phyloP scores from a whole-genome alignment of 352 stramenopile genomes.

The Nothophytophthora sp. region DNA sequence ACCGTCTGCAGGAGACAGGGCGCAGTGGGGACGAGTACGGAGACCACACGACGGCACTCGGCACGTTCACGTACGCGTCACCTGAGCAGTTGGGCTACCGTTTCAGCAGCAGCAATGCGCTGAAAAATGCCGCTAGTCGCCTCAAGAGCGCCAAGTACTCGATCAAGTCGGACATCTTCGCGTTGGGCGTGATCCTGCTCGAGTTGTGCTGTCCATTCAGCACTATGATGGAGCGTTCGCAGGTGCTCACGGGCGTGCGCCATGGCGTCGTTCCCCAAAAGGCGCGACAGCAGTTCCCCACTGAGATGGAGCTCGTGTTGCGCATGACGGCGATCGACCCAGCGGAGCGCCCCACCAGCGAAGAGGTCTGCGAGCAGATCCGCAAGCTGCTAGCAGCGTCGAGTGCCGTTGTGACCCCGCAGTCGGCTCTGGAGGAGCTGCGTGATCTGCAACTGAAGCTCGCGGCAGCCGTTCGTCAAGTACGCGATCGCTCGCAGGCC shows the following conservation, averaged over 20 bases:
- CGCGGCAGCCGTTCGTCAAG: slow-evolving; percentile 46
- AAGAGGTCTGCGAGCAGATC: slow-evolving; percentile 65
- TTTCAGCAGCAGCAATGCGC: slow-evolving; percentile 40
- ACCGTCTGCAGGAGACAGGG: slow-evolving; percentile 20
- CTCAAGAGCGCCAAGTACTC: slow-evolving; percentile 81
- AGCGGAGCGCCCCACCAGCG: slow-evolving; percentile 52
- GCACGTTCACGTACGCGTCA: slow-evolving; percentile 86
- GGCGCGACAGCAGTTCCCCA: slow-evolving; percentile 58
- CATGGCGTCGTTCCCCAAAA: slow-evolving; percentile 78
- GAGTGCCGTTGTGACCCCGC: slow-evolving; percentile 28
- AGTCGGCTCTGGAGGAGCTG: slow-evolving; percentile 61
- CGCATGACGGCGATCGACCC: slow-evolving; percentile 81
- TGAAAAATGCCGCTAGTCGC: slow-evolving; percentile 40
- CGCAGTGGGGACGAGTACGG: slow-evolving; percentile 31
- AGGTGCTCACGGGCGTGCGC: slow-evolving; percentile 77
- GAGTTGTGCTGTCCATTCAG: slow-evolving; percentile 81
- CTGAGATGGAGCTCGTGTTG: slow-evolving; percentile 74
- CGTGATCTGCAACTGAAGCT: slow-evolving; percentile 63
- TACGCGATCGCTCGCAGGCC: slow-evolving; percentile 64
- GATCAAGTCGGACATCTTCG: slow-evolving; percentile 87
- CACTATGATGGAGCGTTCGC: slow-evolving; percentile 87
- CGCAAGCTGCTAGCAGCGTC: slow-evolving; percentile 42
- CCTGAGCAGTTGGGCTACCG: slow-evolving; percentile 80
- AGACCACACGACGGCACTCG: slow-evolving; percentile 78
- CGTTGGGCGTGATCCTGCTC: slow-evolving; percentile 81